These are phyloP conservation scores for Penicillium sp. DNA, from an alignment of 2,329 filamentous ascomycete species.

Conservation along the genomic window DNA sequence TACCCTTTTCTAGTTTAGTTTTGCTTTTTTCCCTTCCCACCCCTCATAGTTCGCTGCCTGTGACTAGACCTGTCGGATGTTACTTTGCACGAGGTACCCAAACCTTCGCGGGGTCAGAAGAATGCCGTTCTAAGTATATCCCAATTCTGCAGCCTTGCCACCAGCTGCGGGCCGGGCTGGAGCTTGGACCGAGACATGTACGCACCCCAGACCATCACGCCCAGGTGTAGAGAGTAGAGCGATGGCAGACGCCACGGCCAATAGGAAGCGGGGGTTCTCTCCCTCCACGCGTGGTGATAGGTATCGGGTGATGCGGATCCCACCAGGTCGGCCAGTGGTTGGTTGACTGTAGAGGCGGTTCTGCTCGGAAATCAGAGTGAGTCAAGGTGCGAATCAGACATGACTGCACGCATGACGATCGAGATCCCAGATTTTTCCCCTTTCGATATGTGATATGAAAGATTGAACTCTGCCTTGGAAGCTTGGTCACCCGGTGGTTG, in stretches of 20 bases:
- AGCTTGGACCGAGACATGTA: slow-evolving; percentile 10
- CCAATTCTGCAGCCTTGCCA: neutral
- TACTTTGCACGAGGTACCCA: neutral
- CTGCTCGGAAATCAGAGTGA: neutral
- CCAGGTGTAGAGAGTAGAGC: slow-evolving; percentile 1
- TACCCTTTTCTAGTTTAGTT: neutral
- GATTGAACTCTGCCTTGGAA: slow-evolving; percentile 21
- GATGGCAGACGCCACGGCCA: slow-evolving; percentile 8
- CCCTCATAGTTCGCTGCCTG: neutral
- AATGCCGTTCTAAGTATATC: slow-evolving; percentile 5
- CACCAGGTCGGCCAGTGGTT: neutral
- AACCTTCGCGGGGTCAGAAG: neutral
- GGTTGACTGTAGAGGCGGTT: neutral
- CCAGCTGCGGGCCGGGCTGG: neutral
- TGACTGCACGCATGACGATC: slow-evolving; percentile 11
- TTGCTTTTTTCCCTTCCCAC: neutral
- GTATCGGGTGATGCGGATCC: slow-evolving; percentile 24
- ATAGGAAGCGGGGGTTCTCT: slow-evolving; percentile 7
- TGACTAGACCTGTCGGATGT: neutral
- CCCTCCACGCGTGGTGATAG: slow-evolving; percentile 21
- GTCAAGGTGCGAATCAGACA: slow-evolving; percentile 22
- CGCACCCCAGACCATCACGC: neutral
- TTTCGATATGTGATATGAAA: slow-evolving; percentile 1
- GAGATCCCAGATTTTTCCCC: neutral
- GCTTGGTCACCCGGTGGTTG: slow-evolving; percentile 22